Conservation (phyloP, 805 yeast genomes). For the Saccharomycopsis guyanensis region DNA sequence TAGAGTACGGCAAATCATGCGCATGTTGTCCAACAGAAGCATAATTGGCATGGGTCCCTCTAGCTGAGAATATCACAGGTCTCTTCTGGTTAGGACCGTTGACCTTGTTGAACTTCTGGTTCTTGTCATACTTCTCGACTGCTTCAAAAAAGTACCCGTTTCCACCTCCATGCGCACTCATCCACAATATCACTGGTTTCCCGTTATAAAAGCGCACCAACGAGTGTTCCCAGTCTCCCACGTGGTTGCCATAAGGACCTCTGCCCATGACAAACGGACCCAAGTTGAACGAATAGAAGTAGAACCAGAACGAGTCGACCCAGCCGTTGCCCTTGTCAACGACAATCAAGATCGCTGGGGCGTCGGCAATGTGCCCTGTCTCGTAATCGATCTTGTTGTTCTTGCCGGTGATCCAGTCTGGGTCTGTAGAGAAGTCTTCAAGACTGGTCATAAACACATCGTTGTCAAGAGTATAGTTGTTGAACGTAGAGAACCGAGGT, state of each 20-base stretch:
- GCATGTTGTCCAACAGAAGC: slow-evolving; percentile 95
- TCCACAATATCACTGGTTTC: slow-evolving; percentile 78
- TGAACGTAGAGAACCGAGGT: slow-evolving; percentile 21
- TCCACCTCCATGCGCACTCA: slow-evolving; percentile 98
- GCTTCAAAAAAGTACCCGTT: slow-evolving; percentile 77
- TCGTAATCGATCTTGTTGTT: slow-evolving; percentile 59
- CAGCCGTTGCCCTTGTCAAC: slow-evolving; percentile 92
- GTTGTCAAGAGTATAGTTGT: slow-evolving; percentile 29
- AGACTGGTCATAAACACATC: slow-evolving; percentile 54
- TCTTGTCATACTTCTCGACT: slow-evolving; percentile 51
- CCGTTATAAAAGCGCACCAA: slow-evolving; percentile 79
- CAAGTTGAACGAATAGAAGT: slow-evolving; percentile 85
- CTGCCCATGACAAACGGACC: slow-evolving; percentile 97
- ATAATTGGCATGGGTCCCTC: slow-evolving; percentile 97
- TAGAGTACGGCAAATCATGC: slow-evolving; percentile 89
- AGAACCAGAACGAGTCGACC: slow-evolving; percentile 96
- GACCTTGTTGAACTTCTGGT: slow-evolving; percentile 15
- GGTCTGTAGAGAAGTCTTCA: slow-evolving; percentile 62
- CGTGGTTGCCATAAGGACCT: slow-evolving; percentile 95
- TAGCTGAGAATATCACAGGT: slow-evolving; percentile 81
- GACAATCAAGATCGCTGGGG: slow-evolving; percentile 75
- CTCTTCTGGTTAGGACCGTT: slow-evolving; percentile 31
- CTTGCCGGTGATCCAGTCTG: slow-evolving; percentile 80
- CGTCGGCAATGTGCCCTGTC: slow-evolving; percentile 63
- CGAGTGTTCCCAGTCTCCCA: slow-evolving; percentile 98